Evolutionary conservation across 208 protist genomes (phyloP).

Genomic region (Blastocrithidia nonstop): DNA sequence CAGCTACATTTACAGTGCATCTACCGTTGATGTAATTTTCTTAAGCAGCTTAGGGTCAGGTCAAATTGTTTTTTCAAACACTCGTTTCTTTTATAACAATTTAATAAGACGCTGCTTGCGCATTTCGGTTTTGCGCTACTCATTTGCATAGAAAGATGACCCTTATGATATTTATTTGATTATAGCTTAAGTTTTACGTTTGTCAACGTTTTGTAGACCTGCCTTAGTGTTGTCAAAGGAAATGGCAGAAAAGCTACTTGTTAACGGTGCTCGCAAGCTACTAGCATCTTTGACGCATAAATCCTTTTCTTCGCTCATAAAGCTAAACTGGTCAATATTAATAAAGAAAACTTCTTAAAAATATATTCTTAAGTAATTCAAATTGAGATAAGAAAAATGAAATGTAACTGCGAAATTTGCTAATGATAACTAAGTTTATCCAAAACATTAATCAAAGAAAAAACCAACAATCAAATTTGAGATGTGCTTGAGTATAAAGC

Average conservation of each 20-base stretch:
- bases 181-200: slow-evolving; percentile 23
- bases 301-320: neutral
- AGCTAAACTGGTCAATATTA: neutral
- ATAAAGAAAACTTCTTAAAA: neutral
- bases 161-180: slow-evolving; percentile 35
- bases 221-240: slow-evolving; percentile 62
- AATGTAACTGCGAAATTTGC: too few species aligned
- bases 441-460: too few species aligned
- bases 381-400: neutral
- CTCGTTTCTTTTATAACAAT: slow-evolving; percentile 15
- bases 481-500: too few species aligned
- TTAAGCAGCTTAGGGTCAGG: slow-evolving; percentile 4
- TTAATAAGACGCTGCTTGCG: slow-evolving; percentile 18
- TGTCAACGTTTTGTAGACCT: slow-evolving; percentile 42
- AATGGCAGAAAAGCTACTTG: neutral
- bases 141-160: slow-evolving; percentile 47
- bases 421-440: neutral
- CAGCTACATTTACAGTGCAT: slow-evolving; percentile 12
- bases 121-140: slow-evolving; percentile 35
- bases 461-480: too few species aligned
- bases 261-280: neutral
- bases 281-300: neutral
- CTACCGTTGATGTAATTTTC: slow-evolving; percentile 7
- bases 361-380: neutral
- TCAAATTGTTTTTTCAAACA: slow-evolving; percentile 11